phyloP scores from a whole-genome alignment of 495 filamentous ascomycete species.

The Hyaloscypha finlandica region DNA sequence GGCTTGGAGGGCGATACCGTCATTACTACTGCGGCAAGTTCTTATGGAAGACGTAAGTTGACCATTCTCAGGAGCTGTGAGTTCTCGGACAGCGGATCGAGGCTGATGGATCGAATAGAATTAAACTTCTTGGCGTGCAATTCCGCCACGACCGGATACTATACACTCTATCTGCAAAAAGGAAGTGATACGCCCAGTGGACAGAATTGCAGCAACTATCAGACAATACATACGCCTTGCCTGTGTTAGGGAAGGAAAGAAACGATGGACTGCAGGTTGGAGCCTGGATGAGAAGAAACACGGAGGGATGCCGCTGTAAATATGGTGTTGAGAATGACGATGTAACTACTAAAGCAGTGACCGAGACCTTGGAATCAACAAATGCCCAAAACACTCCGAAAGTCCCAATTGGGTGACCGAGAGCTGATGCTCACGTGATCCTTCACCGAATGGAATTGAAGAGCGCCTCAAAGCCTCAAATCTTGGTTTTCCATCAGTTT shows the following conservation, averaged over 20 bases:
- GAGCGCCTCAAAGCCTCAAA: not conserved
- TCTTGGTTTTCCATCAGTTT: constrained; percentile 8
- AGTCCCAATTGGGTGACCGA: not conserved
- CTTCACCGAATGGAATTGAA: not conserved
- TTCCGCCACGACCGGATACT: constrained; percentile 40
- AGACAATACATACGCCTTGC: constrained; percentile 53
- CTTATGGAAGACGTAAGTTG: constrained; percentile 45
- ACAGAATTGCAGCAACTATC: constrained; percentile 50
- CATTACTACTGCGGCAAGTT: constrained; percentile 46
- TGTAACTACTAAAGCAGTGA: not conserved
- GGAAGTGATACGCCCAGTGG: constrained; percentile 48
- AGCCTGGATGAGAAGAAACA: not conserved
- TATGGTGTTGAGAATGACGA: not conserved
- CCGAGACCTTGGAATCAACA: not conserved
- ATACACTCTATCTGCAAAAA: constrained; percentile 52
- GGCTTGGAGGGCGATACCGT: constrained; percentile 55
- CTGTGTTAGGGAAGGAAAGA: constrained; percentile 37
- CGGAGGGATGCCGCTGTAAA: not conserved
- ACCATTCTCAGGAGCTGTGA: not conserved
- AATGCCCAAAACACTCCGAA: not conserved
- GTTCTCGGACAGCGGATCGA: not conserved
- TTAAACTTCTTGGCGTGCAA: constrained; percentile 53
- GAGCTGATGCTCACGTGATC: constrained; percentile 10
- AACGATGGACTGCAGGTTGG: not conserved
- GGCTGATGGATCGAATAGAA: constrained; percentile 33